Base-by-base conservation (phyloP, 345 rosid genomes). In the Erucastrum elatum region DNA sequence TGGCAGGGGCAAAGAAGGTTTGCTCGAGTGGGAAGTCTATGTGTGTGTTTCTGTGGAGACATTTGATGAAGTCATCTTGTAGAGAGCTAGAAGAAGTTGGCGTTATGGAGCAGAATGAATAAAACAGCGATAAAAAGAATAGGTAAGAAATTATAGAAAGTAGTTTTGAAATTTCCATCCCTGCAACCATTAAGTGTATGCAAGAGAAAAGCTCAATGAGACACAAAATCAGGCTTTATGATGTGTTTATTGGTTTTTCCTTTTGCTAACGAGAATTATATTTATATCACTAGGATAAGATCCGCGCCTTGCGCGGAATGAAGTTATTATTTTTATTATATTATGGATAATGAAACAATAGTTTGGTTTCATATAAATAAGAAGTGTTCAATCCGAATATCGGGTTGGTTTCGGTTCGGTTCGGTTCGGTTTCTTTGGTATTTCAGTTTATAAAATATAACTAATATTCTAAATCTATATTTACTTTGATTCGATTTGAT, bases 11-110 rank as follows among this genome's bases (percentile, higher is more conserved):
- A 56, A 56, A 56, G 62, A 56, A 70, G 8, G 80, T 68, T 0
- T 68, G 8, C 0, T 72, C 30, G 4, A 80, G 33, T 17, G 86
- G 64, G 59, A 70, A 33, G 31, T 86, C 78, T 2, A 75, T 16
- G 55, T 72, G 67, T 10, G 90, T 76, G 49, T 84, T 77, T 25
- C 3, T 27, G 1, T 70, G 31, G 53, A 88, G 83, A 68, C 92
- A 88, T 4, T 37, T 76, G 15, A 82, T 64, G 66, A 88, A 88
- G 1, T 60, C 70, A 31, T 86, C 82, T 69, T 84, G 82, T 30
- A 76, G 15, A 6, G 27, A 17, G 8, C 74, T 16, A 30, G 70
- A 37, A 46, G 77, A 63, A 63, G 70, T 41, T 34, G 65, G 64
- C 41, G 74, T 65, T 31, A 44, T 4, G 29, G 78, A 12, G 39